Base-by-base conservation (phyloP, 805 yeast genomes). In the Yarrowia bubula region DNA sequence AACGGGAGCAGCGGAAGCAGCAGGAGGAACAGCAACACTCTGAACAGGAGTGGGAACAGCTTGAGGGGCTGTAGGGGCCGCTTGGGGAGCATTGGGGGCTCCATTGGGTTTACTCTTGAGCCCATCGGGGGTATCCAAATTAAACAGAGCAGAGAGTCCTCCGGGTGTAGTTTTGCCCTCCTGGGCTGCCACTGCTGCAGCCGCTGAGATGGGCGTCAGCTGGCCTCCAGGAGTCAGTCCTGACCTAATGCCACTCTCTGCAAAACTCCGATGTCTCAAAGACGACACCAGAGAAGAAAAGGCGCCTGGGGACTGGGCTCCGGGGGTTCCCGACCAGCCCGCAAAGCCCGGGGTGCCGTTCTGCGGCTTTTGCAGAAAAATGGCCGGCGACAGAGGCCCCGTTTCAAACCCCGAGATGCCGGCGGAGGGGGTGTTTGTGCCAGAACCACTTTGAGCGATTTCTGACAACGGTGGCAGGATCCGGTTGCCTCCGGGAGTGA, bases 181-280 rank as follows among this genome's bases (percentile, higher is more conserved):
- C 38, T 55, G 61, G 15, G 61, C 61, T 11, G 61, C 61, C 0
- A 55, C 61, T 15, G 61, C 61, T 22, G 61, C 61, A 1, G 61
- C 61, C 0, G 61, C 61, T 1, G 61, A 55, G 3, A 58, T 58
- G 7, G 64, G 64, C 4, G 64, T 58, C 51, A 58, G 51, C 15
- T 43, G 50, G 11, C 64, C 64, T 18, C 65, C 65, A 3, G 65
- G 65, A 9, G 65, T 61, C 15, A 87, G 73, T 0, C 95, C 93
- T 0, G 89, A 79, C 69, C 96, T 80, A 58, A 90, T 69, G 58
- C 85, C 82, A 5, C 90, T 83, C 72, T 89, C 96, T 73, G 86
- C 88, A 51, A 90, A 77, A 0, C 91, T 93, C 0, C 89, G 33
- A n/a, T 67, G 57, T 41, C 62, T 31, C 37, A 46, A 14, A n/a